Base-by-base conservation (phyloP, 495 filamentous ascomycete genomes). In the Bombardia bombarda region DNA sequence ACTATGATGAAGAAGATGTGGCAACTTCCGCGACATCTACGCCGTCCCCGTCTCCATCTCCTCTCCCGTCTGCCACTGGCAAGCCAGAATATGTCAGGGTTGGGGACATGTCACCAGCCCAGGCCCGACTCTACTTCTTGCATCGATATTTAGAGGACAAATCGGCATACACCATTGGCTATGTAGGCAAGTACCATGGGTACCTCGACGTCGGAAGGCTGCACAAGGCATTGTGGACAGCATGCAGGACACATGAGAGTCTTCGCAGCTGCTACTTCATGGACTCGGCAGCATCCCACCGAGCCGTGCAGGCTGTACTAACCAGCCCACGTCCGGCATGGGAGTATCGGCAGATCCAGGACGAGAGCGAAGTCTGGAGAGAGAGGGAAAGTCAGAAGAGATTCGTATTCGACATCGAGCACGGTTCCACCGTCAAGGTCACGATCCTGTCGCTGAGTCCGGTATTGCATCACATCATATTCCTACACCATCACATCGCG, bases 231-330 rank as follows among this genome's bases (percentile, higher is more conserved):
- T 6, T 33, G 7, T 33, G 32, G 32, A 12, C 9, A 17, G 32
- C 16, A 5, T 33, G 32, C 32, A 33, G 8, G 7, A 33, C 16
- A 3, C 72, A 78, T 40, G 71, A 75, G 45, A 44, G 66, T 0
- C 42, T 74, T 0, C 53, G 71, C 0, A 75, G 70, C 0, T 25
- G 20, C 25, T 51, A 50, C 45, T 30, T 46, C 40, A 31, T 25
- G 14, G 51, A 47, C 32, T 25, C 19, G 19, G 34, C 21, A 7
- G 32, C 32, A 17, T 33, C 32, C 31, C 28, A 42, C 20, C 9
- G 41, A 20, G 33, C 43, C 4, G 16, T 45, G 37, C 49, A 57
- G 28, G 50, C 20, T 0, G 30, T 56, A 5, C 16, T 34, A 7
- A 17, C 21, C 1, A 26, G 48, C 0, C 17, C 23, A 0, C 31